These are phyloP conservation scores for Dalbergia cultrata DNA, from an alignment of 306 rosid species.

Conservation along the genomic window DNA sequence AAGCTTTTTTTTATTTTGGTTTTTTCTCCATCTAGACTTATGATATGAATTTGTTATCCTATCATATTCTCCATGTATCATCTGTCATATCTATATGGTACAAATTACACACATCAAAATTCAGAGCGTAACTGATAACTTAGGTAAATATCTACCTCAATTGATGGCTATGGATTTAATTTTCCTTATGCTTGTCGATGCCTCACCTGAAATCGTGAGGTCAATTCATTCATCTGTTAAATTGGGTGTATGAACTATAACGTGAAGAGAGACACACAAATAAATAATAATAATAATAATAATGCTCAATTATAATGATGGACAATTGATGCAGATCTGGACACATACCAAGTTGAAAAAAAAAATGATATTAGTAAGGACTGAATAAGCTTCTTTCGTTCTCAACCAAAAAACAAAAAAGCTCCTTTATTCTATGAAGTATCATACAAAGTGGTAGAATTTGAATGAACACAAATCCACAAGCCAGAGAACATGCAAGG, in stretches of 20 bases:
- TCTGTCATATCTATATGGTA: neutral
- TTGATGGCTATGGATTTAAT: slow-evolving; percentile 34
- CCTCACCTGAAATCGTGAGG: slow-evolving; percentile 43
- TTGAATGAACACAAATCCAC: slow-evolving; percentile 53
- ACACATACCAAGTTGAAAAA: slow-evolving; percentile 16
- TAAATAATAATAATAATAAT: neutral
- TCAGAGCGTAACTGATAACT: slow-evolving; percentile 9
- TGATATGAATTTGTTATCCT: too few species aligned
- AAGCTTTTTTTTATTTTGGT: too few species aligned
- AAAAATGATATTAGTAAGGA: neutral
- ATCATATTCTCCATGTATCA: too few species aligned
- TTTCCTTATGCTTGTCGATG: slow-evolving; percentile 17
- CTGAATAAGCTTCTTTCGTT: slow-evolving; percentile 43
- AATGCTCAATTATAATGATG: neutral
- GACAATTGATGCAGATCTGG: slow-evolving; percentile 30
- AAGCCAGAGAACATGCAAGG: slow-evolving; percentile 26
- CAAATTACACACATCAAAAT: slow-evolving; percentile 19
- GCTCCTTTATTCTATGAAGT: slow-evolving; percentile 38
- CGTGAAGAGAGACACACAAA: neutral
- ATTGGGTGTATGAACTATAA: slow-evolving; percentile 7
- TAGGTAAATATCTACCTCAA: slow-evolving; percentile 26
- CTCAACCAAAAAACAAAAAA: neutral
- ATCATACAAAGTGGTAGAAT: slow-evolving; percentile 48
- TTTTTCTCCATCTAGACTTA: too few species aligned
- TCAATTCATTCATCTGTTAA: neutral